These are phyloP conservation scores for Schizosaccharomyces cryophilus DNA, from an alignment of 805 yeast genomes.

Conservation along the genomic window DNA sequence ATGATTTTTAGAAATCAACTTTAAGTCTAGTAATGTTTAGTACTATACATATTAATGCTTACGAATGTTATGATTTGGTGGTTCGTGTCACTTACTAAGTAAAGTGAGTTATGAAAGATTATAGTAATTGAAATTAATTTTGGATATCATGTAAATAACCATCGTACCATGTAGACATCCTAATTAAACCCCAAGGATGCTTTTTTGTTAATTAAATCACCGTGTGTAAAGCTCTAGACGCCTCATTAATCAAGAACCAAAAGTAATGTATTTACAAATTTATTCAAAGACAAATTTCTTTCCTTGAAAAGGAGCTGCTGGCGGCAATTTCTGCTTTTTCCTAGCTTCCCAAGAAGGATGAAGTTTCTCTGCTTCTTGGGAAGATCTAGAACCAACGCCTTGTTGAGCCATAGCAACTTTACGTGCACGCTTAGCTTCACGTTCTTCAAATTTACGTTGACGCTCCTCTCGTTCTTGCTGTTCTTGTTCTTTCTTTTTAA, in stretches of 20 bases:
- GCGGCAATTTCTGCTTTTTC: slow-evolving; percentile 32
- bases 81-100: no score
- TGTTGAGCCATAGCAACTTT: neutral
- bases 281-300: slow-evolving; percentile 59
- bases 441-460: slow-evolving; percentile 27
- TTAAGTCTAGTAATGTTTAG: no score
- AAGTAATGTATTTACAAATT: neutral
- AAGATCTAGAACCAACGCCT: neutral
- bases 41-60: no score
- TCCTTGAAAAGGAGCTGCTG: slow-evolving; percentile 41
- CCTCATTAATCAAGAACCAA: neutral
- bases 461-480: slow-evolving; percentile 45
- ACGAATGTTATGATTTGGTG: no score
- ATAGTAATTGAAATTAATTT: no score
- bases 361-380: slow-evolving; percentile 10
- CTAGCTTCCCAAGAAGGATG: slow-evolving; percentile 99
- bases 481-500: slow-evolving; percentile 26
- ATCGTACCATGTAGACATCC: no score
- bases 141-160: no score
- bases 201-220: no score
- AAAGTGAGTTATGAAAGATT: no score
- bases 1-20: no score
- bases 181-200: no score
- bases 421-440: slow-evolving; percentile 3
- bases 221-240: no score